Base-by-base conservation (phyloP, 768 basidiomycete species). In the Rubroboletus pulcherrimus region DNA sequence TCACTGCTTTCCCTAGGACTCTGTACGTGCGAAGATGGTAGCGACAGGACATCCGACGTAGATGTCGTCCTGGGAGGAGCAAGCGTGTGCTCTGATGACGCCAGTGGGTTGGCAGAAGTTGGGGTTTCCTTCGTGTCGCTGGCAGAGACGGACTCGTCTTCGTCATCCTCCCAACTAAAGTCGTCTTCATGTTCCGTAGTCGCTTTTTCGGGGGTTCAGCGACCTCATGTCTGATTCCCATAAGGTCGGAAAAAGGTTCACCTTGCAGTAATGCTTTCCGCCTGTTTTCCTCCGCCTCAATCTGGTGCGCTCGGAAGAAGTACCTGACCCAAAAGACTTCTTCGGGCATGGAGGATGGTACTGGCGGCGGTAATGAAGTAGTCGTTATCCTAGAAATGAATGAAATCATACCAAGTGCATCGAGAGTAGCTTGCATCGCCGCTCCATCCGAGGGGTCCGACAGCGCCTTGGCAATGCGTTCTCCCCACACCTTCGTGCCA, bases 121-220 rank as follows among this genome's bases (percentile, higher is more conserved):
- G 48, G 7, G 9, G 41, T 11, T 19, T 57, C 49, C 53, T 57
- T 60, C 17, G 55, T 37, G 50, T 62, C 60, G 4, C 53, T 56
- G 7, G 61, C 47, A 14, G 69, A 51, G 12, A 48, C 54, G n/a
- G 66, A 61, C 42, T 89, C 87, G n/a, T 92, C 91, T n/a, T 94
- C 92, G 49, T 86, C 84, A 52, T 91, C 91, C 67, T 94, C 93
- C 93, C 93, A 96, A 63, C 83, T 89, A 71, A 96, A 93, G 55
- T 91, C 87, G 34, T 95, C 93, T 43, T 96, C 93, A 29, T 79
- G 82, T 54, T 87, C 83, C 8, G 76, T 70, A 4, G 84, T 76
- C n/a, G 79, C 84, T 86, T 58, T 54, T 48, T 56, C 48, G 42
- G 41, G 43, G 11, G 12, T 47, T 66, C 35, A 61, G 48, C 26